Evolutionary conservation across 2,329 filamentous ascomycete genomes (phyloP).

Genomic region (Cordyceps cateniannulata): DNA sequence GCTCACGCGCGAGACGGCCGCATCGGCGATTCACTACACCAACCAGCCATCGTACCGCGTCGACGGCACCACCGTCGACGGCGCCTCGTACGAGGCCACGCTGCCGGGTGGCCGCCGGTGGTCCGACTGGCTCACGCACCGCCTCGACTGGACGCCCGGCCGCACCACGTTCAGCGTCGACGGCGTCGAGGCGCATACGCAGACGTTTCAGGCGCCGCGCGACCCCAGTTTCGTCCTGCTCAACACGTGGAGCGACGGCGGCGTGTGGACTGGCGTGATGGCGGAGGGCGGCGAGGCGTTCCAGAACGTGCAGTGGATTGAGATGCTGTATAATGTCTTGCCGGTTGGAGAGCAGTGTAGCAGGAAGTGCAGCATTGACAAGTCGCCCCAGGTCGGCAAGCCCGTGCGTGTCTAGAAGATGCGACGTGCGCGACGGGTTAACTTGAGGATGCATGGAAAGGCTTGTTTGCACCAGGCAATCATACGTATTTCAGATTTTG

Average conservation of each 20-base stretch:
- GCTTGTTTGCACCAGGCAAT: not conserved
- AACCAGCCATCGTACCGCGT: conserved; percentile 49
- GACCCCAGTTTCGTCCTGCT: conserved; percentile 44
- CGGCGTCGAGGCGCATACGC: conserved; percentile 39
- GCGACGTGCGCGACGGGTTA: not conserved
- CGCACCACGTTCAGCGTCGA: conserved; percentile 49
- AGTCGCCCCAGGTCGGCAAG: conserved; percentile 30
- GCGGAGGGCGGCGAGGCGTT: conserved; percentile 39
- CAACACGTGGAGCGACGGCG: conserved; percentile 55
- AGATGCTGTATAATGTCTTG: conserved; percentile 42
- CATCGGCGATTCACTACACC: conserved; percentile 43
- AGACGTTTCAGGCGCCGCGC: conserved; percentile 47
- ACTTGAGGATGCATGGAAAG: not conserved
- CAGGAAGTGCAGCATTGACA: conserved; percentile 35
- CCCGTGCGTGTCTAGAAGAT: conserved; percentile 24
- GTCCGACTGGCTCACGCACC: conserved; percentile 49
- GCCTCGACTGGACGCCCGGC: conserved; percentile 52
- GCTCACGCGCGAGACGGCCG: conserved; percentile 35
- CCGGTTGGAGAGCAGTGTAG: conserved; percentile 20
- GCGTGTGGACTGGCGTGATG: conserved; percentile 52
- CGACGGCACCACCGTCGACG: conserved; percentile 35
- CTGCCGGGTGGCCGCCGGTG: conserved; percentile 37
- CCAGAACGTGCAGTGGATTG: conserved; percentile 55
- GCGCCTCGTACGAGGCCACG: conserved; percentile 38
- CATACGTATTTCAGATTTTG: not conserved